phyloP scores from a whole-genome alignment of 2,329 filamentous ascomycete species.

The Fusarium poae region DNA sequence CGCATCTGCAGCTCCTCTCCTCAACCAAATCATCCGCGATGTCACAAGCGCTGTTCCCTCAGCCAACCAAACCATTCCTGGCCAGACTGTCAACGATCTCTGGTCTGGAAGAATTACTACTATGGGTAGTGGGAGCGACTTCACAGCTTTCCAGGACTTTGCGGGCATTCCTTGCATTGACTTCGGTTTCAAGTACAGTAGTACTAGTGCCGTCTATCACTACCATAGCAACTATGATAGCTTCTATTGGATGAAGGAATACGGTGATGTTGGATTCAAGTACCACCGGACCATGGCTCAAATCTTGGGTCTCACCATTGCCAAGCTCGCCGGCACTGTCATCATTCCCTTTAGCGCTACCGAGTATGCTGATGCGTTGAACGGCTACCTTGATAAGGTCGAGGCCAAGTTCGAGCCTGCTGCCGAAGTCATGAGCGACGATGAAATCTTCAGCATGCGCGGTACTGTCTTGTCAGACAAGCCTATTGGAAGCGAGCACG shows the following conservation, averaged over 20 bases:
- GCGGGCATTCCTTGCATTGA: slow-evolving; percentile 76
- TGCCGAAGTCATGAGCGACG: slow-evolving; percentile 43
- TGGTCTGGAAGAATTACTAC: slow-evolving; percentile 73
- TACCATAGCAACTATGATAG: slow-evolving; percentile 95
- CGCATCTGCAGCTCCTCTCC: slow-evolving; percentile 77
- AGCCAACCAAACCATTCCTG: slow-evolving; percentile 80
- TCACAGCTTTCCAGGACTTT: slow-evolving; percentile 80
- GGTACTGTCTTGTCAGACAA: slow-evolving; percentile 43
- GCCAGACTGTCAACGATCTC: slow-evolving; percentile 77
- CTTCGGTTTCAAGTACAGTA: slow-evolving; percentile 66
- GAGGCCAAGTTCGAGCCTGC: slow-evolving; percentile 61
- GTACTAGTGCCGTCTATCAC: slow-evolving; percentile 72
- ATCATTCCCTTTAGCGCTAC: slow-evolving; percentile 74
- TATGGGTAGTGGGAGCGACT: slow-evolving; percentile 81
- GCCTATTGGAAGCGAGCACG: slow-evolving; percentile 53
- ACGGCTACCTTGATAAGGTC: slow-evolving; percentile 64
- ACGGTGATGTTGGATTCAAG: slow-evolving; percentile 76
- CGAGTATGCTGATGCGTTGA: slow-evolving; percentile 72
- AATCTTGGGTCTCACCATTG: slow-evolving; percentile 71
- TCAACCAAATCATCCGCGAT: slow-evolving; percentile 79
- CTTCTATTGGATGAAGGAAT: slow-evolving; percentile 88
- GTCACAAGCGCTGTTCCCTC: slow-evolving; percentile 73
- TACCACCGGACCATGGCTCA: slow-evolving; percentile 78
- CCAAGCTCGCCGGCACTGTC: slow-evolving; percentile 71
- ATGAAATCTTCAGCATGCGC: slow-evolving; percentile 51